These are phyloP conservation scores for Phytophthora meadii DNA, from an alignment of 352 stramenopile species.

Conservation along the genomic window DNA sequence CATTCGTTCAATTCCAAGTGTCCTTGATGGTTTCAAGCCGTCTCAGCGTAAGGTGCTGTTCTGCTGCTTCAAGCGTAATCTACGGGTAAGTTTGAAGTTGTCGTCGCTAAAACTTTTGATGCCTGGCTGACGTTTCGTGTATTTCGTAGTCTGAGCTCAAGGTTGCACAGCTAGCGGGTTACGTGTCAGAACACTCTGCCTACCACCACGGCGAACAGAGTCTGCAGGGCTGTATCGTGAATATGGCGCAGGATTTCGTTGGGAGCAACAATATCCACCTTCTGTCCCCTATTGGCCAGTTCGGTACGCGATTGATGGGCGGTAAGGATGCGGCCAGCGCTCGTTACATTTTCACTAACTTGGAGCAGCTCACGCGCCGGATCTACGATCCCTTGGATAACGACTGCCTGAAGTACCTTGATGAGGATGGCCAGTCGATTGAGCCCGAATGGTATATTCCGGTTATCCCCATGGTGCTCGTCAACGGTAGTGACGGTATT, in stretches of 20 bases:
- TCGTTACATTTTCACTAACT: slow-evolving; percentile 96
- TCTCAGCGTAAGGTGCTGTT: slow-evolving; percentile 98
- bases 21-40: slow-evolving; percentile 99
- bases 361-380: slow-evolving; percentile 83
- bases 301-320: slow-evolving; percentile 96
- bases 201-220: slow-evolving; percentile 99
- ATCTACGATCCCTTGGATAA: slow-evolving; percentile 93
- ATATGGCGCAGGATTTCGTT: slow-evolving; percentile 99
- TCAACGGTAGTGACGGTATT: slow-evolving; percentile 98
- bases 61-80: slow-evolving; percentile 98
- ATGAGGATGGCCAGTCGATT: slow-evolving; percentile 93
- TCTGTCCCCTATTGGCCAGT: slow-evolving; percentile 96
- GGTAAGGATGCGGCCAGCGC: slow-evolving; percentile 95
- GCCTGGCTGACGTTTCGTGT: slow-evolving; percentile 6
- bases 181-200: slow-evolving; percentile 98
- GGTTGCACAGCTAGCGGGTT: slow-evolving; percentile 96
- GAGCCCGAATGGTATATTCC: slow-evolving; percentile 95
- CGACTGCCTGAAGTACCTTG: slow-evolving; percentile 89
- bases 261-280: slow-evolving; percentile 99
- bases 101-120: slow-evolving; percentile 17
- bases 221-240: slow-evolving; percentile 96
- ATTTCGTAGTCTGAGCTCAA: slow-evolving; percentile 73
- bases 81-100: slow-evolving; percentile 82
- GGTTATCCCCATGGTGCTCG: slow-evolving; percentile 97
- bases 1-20: slow-evolving; percentile 94